Evolutionary conservation across 2,329 filamentous ascomycete species (phyloP).

Genomic region (Venturia nashicola): DNA sequence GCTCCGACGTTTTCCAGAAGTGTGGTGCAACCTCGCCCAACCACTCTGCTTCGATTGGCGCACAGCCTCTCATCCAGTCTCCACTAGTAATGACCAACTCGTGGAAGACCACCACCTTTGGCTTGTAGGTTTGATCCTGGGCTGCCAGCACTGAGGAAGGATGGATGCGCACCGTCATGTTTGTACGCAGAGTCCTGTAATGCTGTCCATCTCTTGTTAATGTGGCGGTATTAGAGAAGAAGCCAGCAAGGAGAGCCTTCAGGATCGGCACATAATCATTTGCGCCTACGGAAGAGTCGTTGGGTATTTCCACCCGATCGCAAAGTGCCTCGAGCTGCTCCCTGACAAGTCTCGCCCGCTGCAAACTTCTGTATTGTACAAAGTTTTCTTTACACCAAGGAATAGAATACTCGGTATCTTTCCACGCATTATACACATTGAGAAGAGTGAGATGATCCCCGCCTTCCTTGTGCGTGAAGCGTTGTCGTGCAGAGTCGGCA

Average conservation of each 20-base stretch:
- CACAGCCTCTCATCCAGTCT: slow-evolving; percentile 83
- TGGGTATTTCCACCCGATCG: slow-evolving; percentile 75
- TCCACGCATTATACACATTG: slow-evolving; percentile 93
- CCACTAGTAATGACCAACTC: slow-evolving; percentile 73
- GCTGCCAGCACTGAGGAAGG: slow-evolving; percentile 68
- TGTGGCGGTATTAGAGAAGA: slow-evolving; percentile 85
- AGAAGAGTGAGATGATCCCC: slow-evolving; percentile 82
- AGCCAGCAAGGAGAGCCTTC: slow-evolving; percentile 60
- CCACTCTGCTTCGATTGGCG: slow-evolving; percentile 79
- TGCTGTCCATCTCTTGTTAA: slow-evolving; percentile 73
- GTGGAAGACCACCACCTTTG: slow-evolving; percentile 80
- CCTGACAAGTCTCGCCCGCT: slow-evolving; percentile 76
- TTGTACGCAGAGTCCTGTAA: slow-evolving; percentile 87
- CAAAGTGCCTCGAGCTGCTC: slow-evolving; percentile 88
- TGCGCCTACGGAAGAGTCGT: slow-evolving; percentile 52
- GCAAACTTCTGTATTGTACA: slow-evolving; percentile 79
- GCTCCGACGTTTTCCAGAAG: slow-evolving; percentile 83
- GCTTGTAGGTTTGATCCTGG: slow-evolving; percentile 61
- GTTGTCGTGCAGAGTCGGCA: slow-evolving; percentile 76
- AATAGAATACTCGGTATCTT: slow-evolving; percentile 76
- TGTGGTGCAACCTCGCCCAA: slow-evolving; percentile 83
- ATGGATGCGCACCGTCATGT: slow-evolving; percentile 81
- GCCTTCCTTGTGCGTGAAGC: slow-evolving; percentile 82
- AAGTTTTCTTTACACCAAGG: slow-evolving; percentile 92
- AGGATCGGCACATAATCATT: slow-evolving; percentile 68